Conservation (phyloP, 371 early-diverging fungal species). For the Paramicrosporidium saccamoebae region DNA sequence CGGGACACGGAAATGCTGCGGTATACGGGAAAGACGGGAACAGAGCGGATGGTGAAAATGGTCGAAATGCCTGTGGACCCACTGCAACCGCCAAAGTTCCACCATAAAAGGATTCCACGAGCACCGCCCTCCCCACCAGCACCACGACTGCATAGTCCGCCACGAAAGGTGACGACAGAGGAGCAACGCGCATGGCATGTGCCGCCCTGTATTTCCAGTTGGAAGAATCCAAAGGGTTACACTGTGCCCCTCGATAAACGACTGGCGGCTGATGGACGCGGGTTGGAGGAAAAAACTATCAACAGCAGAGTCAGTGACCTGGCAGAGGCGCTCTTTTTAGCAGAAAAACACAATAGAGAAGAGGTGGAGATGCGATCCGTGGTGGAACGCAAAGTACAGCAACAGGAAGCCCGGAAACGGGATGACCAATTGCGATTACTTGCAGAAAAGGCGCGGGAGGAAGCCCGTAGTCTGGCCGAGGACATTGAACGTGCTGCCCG, state of each 20-base stretch:
- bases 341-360: slow-evolving; percentile 70
- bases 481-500: slow-evolving; percentile 1
- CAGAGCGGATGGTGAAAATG: slow-evolving; percentile 67
- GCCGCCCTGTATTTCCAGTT: slow-evolving; percentile 86
- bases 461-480: slow-evolving; percentile 4
- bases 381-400: slow-evolving; percentile 65
- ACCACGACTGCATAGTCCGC: slow-evolving; percentile 86
- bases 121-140: slow-evolving; percentile 70
- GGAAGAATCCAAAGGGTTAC: slow-evolving; percentile 95
- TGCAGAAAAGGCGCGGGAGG: slow-evolving; percentile 75
- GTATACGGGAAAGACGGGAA: too few relatives aligned
- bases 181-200: slow-evolving; percentile 83
- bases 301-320: slow-evolving; percentile 84
- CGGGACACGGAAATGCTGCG: too few relatives aligned
- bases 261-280: slow-evolving; percentile 80
- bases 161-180: slow-evolving; percentile 66
- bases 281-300: slow-evolving; percentile 49
- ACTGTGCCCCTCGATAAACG: slow-evolving; percentile 91
- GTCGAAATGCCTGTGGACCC: slow-evolving; percentile 81
- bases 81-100: slow-evolving; percentile 68
- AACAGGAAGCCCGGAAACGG: slow-evolving; percentile 66
- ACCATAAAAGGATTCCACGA: slow-evolving; percentile 59
- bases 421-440: slow-evolving; percentile 54
- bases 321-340: slow-evolving; percentile 65
- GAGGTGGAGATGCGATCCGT: slow-evolving; percentile 59